A percentile compares a stretch with the other conserved stretches of the same genome.
phyloP scores from a whole-genome alignment of 768 basidiomycete species.

The Hypholoma sublateritium region DNA sequence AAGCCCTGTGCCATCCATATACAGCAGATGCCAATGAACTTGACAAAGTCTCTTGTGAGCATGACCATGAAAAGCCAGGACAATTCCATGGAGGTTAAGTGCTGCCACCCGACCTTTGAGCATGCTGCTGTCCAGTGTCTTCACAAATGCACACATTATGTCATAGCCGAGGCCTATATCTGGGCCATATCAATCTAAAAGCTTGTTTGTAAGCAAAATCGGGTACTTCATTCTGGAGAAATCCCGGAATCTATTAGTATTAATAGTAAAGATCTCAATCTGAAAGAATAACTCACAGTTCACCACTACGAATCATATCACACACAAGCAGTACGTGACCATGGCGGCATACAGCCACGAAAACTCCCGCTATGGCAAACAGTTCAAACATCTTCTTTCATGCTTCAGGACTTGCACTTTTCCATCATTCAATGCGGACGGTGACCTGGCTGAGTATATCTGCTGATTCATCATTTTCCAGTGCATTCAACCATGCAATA shows the following conservation, averaged over 20 bases:
- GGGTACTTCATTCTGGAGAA: conserved; percentile 26
- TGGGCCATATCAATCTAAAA: conserved; percentile 13
- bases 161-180: conserved; percentile 24
- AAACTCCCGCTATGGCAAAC: conserved; percentile 25
- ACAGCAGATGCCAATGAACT: conserved; percentile 18
- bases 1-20: conserved; percentile 25
- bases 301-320: conserved; percentile 27
- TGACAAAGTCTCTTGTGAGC: conserved; percentile 28
- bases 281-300: conserved; percentile 17
- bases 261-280: no score
- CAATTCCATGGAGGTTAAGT: conserved; percentile 8
- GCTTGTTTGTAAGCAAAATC: conserved; percentile 14
- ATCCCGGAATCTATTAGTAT: neutral
- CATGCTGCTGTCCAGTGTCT: conserved; percentile 17
- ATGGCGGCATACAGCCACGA: conserved; percentile 26
- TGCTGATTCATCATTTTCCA: conserved; percentile 11
- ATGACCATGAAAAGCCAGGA: conserved; percentile 24
- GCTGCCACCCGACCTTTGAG: conserved; percentile 13
- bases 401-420: conserved; percentile 18
- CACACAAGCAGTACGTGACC: conserved; percentile 24
- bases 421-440: conserved; percentile 19
- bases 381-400: conserved; percentile 20
- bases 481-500: conserved; percentile 18
- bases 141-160: conserved; percentile 26
- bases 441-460: conserved; percentile 4